Evolutionary conservation across 306 rosid genomes (phyloP), one percentile per base, ranked within the genome.

Genomic region (Glycine soja): DNA sequence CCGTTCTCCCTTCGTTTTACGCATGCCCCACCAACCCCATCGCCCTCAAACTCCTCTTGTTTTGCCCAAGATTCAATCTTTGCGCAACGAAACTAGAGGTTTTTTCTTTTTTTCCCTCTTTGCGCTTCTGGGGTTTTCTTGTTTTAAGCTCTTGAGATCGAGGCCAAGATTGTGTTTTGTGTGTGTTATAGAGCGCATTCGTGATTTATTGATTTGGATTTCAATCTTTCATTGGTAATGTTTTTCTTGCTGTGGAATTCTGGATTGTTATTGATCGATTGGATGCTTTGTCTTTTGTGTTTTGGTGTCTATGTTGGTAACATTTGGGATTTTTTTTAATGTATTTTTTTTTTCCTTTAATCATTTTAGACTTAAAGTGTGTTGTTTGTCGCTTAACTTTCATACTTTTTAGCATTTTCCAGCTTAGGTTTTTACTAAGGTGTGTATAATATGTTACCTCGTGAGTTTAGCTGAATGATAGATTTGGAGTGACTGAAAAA

Each of bases 31-130:
- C 14, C 62, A 68, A 16, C 52, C 43, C 48, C 76, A 83, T 36
- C 70, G 48, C 82, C 78, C 75, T 81, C 88, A 74, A 69, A 69
- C 64, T 79, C 78, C 78, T 19, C 82, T 9, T 74, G 85, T 54
- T 56, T 61, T 61, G 10, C 67, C 87, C 86, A 74, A 82, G 82
- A 67, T 85, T 79, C 86, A 80, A 68, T 84, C 89, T 78, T 15
- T 34, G 45, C 81, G 19, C 32, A 87, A 80, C 52, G 72, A 90
- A 43, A 59, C 86, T 40, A 83, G 32, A 87, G 95, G 97, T 92
- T 81, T 30, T 24, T 92, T 81, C 18, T 24, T 54, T 7, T 52
- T 24, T 34, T 24, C 30, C 30, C 30, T 24, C 30, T 36, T 3
- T 3, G 52, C 51, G 74, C 30, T 43, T 56, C 45, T 75, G 65